phyloP scores from a whole-genome alignment of 768 basidiomycete genomes.

The Hygrophorus pudorinus region DNA sequence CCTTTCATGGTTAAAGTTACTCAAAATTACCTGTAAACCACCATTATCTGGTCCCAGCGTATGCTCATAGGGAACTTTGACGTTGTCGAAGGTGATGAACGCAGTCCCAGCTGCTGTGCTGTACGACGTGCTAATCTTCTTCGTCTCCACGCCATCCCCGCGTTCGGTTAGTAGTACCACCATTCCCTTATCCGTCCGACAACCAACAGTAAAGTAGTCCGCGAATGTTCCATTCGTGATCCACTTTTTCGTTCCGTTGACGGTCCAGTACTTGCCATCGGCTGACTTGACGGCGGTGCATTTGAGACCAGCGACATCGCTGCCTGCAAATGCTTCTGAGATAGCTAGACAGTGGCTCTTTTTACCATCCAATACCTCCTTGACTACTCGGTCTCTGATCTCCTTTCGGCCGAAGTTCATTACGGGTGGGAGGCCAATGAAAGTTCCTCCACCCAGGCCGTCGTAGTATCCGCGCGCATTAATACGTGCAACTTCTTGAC shows the following conservation, averaged over 20 bases:
- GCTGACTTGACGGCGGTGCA: slow-evolving; percentile 68
- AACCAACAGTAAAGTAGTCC: slow-evolving; percentile 39
- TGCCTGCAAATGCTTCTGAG: slow-evolving; percentile 81
- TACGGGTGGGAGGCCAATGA: slow-evolving; percentile 79
- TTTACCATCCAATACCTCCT: slow-evolving; percentile 59
- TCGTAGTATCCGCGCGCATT: slow-evolving; percentile 75
- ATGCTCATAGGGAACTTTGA: slow-evolving; percentile 79
- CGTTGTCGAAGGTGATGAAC: slow-evolving; percentile 76
- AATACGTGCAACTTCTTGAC: slow-evolving; percentile 64
- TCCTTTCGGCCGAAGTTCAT: slow-evolving; percentile 69
- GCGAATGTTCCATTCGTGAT: slow-evolving; percentile 58
- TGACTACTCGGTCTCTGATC: slow-evolving; percentile 37
- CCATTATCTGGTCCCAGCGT: slow-evolving; percentile 47
- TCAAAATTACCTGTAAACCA: slow-evolving; percentile 33
- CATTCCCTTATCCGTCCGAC: slow-evolving; percentile 25
- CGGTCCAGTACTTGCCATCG: slow-evolving; percentile 74
- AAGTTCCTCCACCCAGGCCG: slow-evolving; percentile 53
- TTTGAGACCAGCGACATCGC: slow-evolving; percentile 66
- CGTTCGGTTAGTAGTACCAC: slow-evolving; percentile 23
- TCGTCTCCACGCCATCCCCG: slow-evolving; percentile 59
- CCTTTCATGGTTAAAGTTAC: slow-evolving; percentile 93
- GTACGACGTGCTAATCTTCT: slow-evolving; percentile 58
- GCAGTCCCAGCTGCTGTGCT: slow-evolving; percentile 82
- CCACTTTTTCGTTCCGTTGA: slow-evolving; percentile 62
- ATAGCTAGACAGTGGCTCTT: slow-evolving; percentile 82